Base-by-base conservation (phyloP, 192 early-diverging fungal genomes). In the Oehlia diaphana region DNA sequence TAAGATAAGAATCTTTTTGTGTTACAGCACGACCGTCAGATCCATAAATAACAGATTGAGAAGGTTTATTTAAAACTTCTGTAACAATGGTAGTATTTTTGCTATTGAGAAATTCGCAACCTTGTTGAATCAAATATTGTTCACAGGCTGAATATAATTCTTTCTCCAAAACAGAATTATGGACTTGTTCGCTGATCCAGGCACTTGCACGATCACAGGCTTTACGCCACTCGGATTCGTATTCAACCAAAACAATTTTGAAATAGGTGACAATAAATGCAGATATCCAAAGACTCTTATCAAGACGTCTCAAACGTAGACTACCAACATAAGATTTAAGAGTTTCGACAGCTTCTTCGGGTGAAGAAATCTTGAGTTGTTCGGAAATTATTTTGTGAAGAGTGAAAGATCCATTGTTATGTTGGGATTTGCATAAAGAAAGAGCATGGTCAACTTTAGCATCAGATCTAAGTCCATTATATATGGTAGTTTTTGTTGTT, bases 181-280 rank as follows among this genome's bases (percentile, higher is more conserved):
- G 42, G 14, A 77, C 47, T 64, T 67, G 58, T 21, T 44, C 9
- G 37, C 14, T 39, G 14, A 77, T n/a, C 35, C 61, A 77, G 9
- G n/a, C 0, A n/a, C 10, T 9, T 14, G 63, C 39, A 14, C 63
- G 62, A 9, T 77, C 42, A 26, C 4, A 14, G 13, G 7, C n/a
- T 39, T 7, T 3, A 6, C 39, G 14, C 76, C 65, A 67, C n/a
- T 47, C 58, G 10, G 62, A 2, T 77, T 77, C 35, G 47, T 67
- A 26, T 6, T 44, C 39, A 31, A 23, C 21, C 13, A 39, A 26
- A 31, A 49, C 63, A 2, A n/a, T 42, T 26, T 67, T 67, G 42
- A 67, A n/a, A 31, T 77, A 77, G 31, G 73, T 53, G 33, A 75
- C n/a, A 14, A 53, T 35, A 62, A 75, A 47, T 37, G 73, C 73